These are phyloP conservation scores for Fusarium cicatricum DNA, from an alignment of 2,329 filamentous ascomycete genomes.

Conservation along the genomic window DNA sequence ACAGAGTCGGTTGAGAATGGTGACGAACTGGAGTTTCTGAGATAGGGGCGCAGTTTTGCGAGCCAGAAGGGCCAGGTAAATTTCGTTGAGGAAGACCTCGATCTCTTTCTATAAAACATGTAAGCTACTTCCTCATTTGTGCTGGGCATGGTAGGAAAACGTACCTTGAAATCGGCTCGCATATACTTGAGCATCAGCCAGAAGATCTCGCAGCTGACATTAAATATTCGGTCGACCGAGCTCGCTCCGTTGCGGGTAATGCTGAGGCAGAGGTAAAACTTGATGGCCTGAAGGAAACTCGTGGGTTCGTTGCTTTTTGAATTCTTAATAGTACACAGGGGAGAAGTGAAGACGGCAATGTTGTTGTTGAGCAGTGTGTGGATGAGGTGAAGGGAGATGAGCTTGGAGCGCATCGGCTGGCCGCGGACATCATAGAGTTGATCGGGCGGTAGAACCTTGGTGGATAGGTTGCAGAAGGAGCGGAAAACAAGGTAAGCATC, in stretches of 20 bases:
- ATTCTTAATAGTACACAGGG: constrained; percentile 89
- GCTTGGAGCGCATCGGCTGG: constrained; percentile 96
- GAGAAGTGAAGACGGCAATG: constrained; percentile 88
- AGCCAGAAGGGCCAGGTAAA: constrained; percentile 91
- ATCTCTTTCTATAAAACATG: constrained; percentile 78
- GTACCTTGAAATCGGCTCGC: constrained; percentile 89
- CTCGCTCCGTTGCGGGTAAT: constrained; percentile 95
- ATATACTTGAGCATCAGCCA: constrained; percentile 97
- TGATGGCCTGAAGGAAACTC: constrained; percentile 91
- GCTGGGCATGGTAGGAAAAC: constrained; percentile 27
- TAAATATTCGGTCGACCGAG: constrained; percentile 89
- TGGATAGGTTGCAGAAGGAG: constrained; percentile 97
- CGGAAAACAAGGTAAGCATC: constrained; percentile 97
- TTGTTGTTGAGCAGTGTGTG: constrained; percentile 96
- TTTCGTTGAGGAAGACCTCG: constrained; percentile 97
- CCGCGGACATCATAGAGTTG: constrained; percentile 92
- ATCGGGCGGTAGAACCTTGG: constrained; percentile 87
- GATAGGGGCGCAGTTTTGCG: constrained; percentile 85
- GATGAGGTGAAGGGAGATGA: constrained; percentile 94
- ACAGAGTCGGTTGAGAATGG: constrained; percentile 83
- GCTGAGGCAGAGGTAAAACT: constrained; percentile 95
- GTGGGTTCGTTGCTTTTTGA: constrained; percentile 89
- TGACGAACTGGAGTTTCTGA: constrained; percentile 92
- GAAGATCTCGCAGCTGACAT: constrained; percentile 96
- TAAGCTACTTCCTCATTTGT: constrained; percentile 36